These are phyloP conservation scores for Rhodotorula kratochvilovae DNA, from an alignment of 768 basidiomycete genomes.

Conservation along the genomic window DNA sequence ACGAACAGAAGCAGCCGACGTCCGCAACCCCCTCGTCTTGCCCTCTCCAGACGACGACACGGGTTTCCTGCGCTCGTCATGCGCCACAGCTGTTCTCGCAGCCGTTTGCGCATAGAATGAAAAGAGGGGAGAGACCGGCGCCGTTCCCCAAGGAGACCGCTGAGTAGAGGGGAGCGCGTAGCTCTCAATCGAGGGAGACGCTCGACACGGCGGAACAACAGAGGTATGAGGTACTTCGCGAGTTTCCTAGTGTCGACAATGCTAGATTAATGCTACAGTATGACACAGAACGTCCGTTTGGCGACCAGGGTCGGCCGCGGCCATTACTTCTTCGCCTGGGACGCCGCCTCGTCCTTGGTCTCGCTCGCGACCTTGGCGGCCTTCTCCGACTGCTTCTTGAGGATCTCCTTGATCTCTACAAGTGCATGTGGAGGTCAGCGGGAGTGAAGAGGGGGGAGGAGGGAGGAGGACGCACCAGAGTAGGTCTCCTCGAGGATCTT, in stretches of 20 bases:
- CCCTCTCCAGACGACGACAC: too few species aligned
- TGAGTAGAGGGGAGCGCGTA: too few species aligned
- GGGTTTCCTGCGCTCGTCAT: too few species aligned
- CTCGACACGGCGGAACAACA: too few species aligned
- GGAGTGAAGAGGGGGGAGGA: not conserved
- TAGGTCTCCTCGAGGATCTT: slow-evolving; percentile 35
- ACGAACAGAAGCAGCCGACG: too few species aligned
- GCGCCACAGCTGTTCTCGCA: too few species aligned
- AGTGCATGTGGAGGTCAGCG: not conserved
- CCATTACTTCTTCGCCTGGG: slow-evolving; percentile 34
- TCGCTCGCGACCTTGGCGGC: slow-evolving; percentile 39
- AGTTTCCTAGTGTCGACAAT: too few species aligned
- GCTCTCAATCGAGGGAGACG: too few species aligned
- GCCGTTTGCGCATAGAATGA: too few species aligned
- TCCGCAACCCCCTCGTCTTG: too few species aligned
- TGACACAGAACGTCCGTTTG: not conserved
- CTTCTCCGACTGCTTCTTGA: slow-evolving; percentile 38
- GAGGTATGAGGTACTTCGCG: not conserved
- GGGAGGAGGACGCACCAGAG: slow-evolving; percentile 9
- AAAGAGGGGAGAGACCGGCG: too few species aligned
- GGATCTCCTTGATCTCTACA: slow-evolving; percentile 40
- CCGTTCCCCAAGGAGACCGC: too few species aligned
- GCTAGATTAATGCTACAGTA: not conserved
- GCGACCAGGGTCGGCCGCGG: not conserved
- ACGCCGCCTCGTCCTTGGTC: slow-evolving; percentile 35